These are phyloP conservation scores for Teunomyces lycoperdinae DNA, from an alignment of 805 yeast species.

Conservation along the genomic window DNA sequence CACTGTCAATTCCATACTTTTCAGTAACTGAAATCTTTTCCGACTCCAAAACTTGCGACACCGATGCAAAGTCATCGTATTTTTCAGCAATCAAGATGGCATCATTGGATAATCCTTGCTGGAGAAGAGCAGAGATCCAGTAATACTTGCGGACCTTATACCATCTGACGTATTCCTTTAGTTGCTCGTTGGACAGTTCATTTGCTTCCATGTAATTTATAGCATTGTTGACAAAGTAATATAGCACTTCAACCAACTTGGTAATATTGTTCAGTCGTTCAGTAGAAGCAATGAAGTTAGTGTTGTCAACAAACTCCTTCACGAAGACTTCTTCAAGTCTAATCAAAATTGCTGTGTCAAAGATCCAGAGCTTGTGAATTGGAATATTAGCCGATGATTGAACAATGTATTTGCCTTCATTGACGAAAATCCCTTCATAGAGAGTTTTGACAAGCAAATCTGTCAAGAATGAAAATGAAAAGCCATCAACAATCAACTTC, in stretches of 20 bases:
- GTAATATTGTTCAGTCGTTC: constrained; percentile 19
- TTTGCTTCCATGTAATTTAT: constrained; percentile 29
- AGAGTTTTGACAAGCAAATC: constrained; percentile 24
- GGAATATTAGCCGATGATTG: constrained; percentile 22
- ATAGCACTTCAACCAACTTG: constrained; percentile 28
- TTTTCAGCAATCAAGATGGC: constrained; percentile 64
- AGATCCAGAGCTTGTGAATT: constrained; percentile 45
- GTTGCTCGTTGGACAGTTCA: constrained; percentile 21
- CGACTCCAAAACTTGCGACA: constrained; percentile 49
- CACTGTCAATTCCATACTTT: constrained; percentile 14
- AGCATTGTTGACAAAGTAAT: constrained; percentile 34
- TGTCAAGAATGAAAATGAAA: constrained; percentile 15
- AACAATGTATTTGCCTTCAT: constrained; percentile 39
- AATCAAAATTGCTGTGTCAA: constrained; percentile 37
- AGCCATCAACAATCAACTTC: constrained; percentile 13
- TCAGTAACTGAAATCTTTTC: constrained; percentile 23
- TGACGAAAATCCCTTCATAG: constrained; percentile 31
- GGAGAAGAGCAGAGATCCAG: constrained; percentile 63
- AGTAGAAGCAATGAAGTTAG: constrained; percentile 11
- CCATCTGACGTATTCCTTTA: constrained; percentile 31
- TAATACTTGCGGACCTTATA: constrained; percentile 25
- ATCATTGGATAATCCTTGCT: constrained; percentile 47
- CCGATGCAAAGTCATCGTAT: constrained; percentile 61
- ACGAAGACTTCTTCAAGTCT: constrained; percentile 41
- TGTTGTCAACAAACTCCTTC: constrained; percentile 11